Base-by-base conservation (phyloP, 768 basidiomycete species). In the Cystoderma amianthinum region DNA sequence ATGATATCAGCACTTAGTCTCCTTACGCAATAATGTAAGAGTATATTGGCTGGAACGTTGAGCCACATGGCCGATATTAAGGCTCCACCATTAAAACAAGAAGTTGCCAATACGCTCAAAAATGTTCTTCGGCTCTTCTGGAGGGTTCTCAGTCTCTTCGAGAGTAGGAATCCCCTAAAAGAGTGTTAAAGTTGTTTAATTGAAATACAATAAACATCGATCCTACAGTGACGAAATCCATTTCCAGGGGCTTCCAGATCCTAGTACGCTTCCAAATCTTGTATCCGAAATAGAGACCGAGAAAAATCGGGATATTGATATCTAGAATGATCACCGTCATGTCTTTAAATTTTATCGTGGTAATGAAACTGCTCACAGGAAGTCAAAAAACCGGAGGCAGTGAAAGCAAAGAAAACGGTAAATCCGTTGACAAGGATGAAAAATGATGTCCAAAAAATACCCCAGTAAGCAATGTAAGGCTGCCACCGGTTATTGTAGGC, bases 401-500 rank as follows among this genome's bases (percentile, higher is more conserved):
- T 72, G 63, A 79, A 85, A 40, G 65, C 42, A 63, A 74, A 86
- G 67, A 85, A 86, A 19, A 84, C 78, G 6, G 60, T 75, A 46
- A 65, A 72, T 6, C 72, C 71, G 24, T 67, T 72, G 51, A 72
- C 50, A 18, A 74, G 62, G 55, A 78, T 79, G 60, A 82, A 80
- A 51, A 85, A 51, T 2, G 61, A 36, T 10, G 71, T 76, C 78
- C 84, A 83, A 57, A 74, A 71, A 36, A 82, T 61, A 17, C 80
- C 85, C 76, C 84, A 85, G 57, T 75, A 80, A 12, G 83, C 63
- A 25, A 85, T 57, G 48, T 73, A 87, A 0, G 85, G 85, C 52
- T 85, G 83, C 19, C 82, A 57, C 2, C 52, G 47, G 48, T 74
- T 79, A 48, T 70, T 58, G 60, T 87, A 93, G 1, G 76, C 67